Evolutionary conservation across 2,329 filamentous ascomycete species (phyloP).

Genomic region (Celoporthe dispersa): DNA sequence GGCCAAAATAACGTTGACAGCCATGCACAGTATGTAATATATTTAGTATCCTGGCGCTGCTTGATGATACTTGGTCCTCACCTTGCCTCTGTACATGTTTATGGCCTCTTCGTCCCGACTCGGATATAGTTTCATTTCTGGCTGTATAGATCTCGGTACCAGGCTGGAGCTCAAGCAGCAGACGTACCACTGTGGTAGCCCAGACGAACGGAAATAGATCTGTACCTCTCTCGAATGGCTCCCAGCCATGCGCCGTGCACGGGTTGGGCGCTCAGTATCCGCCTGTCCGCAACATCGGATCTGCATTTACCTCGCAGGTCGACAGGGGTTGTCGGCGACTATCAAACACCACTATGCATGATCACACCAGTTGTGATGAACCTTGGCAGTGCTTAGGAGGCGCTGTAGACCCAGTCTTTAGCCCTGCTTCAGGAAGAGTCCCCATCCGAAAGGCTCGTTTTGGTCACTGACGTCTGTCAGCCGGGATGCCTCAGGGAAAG

Average conservation of each 20-base stretch:
- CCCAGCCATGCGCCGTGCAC: slow-evolving; percentile 4
- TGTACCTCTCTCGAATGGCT: not conserved
- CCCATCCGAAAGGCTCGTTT: slow-evolving; percentile 14
- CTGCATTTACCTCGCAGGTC: not conserved
- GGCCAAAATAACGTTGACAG: slow-evolving; percentile 22
- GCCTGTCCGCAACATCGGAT: slow-evolving; percentile 4
- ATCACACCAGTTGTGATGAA: slow-evolving; percentile 5
- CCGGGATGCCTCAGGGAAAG: not conserved
- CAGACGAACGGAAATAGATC: not conserved
- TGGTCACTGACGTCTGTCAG: slow-evolving; percentile 15
- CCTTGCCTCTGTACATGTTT: not conserved
- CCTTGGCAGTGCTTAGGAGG: slow-evolving; percentile 6
- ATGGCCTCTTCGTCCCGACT: not conserved
- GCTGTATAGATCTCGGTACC: slow-evolving; percentile 12
- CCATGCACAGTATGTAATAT: slow-evolving; percentile 6
- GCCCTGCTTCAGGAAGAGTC: not conserved
- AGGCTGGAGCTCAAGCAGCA: not conserved
- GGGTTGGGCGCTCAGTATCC: not conserved
- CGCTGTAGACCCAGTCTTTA: slow-evolving; percentile 1
- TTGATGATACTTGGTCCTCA: not conserved
- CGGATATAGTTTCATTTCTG: not conserved
- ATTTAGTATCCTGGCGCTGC: not conserved
- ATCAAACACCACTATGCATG: slow-evolving; percentile 17
- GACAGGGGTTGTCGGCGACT: not conserved
- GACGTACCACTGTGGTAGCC: not conserved